Percentiles rank a stretch among this genome's conserved stretches.
Conservation (phyloP, 805 yeast genomes). For the Candida andamanensis region DNA sequence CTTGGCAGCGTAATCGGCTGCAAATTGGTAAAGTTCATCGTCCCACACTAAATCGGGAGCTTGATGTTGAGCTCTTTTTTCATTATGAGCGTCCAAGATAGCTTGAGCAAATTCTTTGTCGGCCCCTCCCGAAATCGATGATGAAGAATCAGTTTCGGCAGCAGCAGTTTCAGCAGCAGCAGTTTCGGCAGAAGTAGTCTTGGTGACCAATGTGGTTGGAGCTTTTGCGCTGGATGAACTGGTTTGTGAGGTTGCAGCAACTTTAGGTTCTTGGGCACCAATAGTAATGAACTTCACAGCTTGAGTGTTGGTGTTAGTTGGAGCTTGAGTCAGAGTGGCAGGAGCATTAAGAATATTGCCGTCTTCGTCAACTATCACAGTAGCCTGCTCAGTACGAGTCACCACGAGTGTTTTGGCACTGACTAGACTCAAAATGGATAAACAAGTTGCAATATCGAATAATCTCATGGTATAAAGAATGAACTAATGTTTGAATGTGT, state of each 20-base stretch:
- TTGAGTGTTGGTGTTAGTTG: neutral
- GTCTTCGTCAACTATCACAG: no score
- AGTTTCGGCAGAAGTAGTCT: conserved; percentile 8
- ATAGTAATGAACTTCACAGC: neutral
- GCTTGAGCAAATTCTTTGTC: conserved; percentile 31
- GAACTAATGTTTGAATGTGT: no score
- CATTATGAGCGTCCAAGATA: conserved; percentile 59
- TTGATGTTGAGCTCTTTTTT: conserved; percentile 48
- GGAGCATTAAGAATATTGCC: conserved; percentile 10
- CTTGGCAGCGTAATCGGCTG: conserved; percentile 39
- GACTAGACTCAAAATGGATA: no score
- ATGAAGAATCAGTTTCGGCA: conserved; percentile 10
- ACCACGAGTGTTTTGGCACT: no score
- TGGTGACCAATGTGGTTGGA: conserved; percentile 14
- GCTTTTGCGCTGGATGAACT: neutral
- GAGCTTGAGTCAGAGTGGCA: no score
- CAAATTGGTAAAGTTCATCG: conserved; percentile 45
- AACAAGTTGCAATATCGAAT: conserved; percentile 14
- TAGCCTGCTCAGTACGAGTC: no score
- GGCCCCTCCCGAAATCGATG: conserved; percentile 9
- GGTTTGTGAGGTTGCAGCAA: neutral
- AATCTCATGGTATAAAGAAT: conserved; percentile 22
- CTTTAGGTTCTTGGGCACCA: neutral
- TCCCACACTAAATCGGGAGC: conserved; percentile 56
- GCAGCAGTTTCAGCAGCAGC: conserved; percentile 6